Evolutionary conservation across 257 asterid genomes (phyloP).

Genomic region (Oldenlandia corymbosa): DNA sequence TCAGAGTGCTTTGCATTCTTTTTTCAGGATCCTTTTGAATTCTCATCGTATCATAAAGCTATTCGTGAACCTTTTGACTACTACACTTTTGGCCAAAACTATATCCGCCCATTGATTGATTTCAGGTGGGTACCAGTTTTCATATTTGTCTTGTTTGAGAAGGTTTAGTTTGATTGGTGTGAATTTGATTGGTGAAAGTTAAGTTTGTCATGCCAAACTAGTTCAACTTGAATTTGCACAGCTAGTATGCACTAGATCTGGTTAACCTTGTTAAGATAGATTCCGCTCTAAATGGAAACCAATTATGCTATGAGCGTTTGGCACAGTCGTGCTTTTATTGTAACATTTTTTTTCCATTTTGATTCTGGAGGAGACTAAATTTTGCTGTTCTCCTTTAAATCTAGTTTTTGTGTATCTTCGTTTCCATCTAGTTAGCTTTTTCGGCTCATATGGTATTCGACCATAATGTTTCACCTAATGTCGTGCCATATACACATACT

Average conservation of each 20-base stretch:
- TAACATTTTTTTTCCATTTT: no score
- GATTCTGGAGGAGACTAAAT: not conserved
- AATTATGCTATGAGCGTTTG: not conserved
- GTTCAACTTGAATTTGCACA: conserved; percentile 3
- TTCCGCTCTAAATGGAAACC: not conserved
- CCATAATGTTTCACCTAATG: not conserved
- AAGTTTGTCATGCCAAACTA: conserved; percentile 1
- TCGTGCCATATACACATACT: no score
- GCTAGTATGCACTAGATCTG: no score
- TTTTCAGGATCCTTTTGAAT: conserved; percentile 74
- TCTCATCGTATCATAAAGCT: conserved; percentile 68
- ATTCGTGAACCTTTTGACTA: conserved; percentile 90
- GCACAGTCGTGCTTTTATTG: no score
- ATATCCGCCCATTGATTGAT: conserved; percentile 63
- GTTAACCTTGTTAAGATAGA: not conserved
- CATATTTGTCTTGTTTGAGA: not conserved
- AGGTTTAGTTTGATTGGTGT: not conserved
- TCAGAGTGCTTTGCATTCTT: not conserved
- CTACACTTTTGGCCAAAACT: conserved; percentile 73
- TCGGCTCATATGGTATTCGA: not conserved
- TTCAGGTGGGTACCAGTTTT: conserved; percentile 48
- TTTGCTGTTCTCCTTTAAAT: not conserved
- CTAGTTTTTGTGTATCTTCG: not conserved
- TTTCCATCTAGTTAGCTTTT: not conserved
- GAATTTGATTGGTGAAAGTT: not conserved